Percentiles rank a stretch among this genome's conserved stretches.
Conservation (phyloP, 768 basidiomycete genomes). For the Suillus clintonianus region DNA sequence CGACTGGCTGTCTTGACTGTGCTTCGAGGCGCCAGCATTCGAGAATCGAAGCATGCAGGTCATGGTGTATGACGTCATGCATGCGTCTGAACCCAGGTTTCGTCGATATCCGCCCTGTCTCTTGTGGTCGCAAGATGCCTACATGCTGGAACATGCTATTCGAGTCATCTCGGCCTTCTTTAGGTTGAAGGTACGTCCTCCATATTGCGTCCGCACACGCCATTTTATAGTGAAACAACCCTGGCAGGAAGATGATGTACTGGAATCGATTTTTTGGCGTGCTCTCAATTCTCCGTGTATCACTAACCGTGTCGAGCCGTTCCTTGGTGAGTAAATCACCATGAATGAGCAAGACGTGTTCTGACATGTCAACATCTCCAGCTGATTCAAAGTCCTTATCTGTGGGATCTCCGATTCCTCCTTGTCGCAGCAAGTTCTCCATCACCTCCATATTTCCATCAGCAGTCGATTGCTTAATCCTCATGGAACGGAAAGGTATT, state of each 20-base stretch:
- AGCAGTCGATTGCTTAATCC: constrained; percentile 23
- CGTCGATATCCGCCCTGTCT: constrained; percentile 31
- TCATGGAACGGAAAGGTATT: constrained; percentile 21
- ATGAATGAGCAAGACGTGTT: constrained; percentile 17
- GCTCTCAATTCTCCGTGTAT: constrained; percentile 25
- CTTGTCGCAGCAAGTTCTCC: constrained; percentile 8
- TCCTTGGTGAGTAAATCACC: constrained; percentile 26
- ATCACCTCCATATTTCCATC: constrained; percentile 23
- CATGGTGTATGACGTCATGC: constrained; percentile 34
- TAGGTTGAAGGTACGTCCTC: no score
- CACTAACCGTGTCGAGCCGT: constrained; percentile 8
- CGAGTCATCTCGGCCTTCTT: no score
- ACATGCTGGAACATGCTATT: constrained; percentile 23
- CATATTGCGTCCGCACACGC: no score
- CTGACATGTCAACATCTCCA: constrained; percentile 5
- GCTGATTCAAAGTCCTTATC: not conserved
- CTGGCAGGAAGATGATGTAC: no score
- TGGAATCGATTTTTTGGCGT: no score
- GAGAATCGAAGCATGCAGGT: not conserved
- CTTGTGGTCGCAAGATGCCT: constrained; percentile 25
- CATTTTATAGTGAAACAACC: no score
- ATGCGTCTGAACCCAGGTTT: constrained; percentile 40
- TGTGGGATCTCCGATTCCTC: not conserved
- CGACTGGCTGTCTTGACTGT: not conserved
- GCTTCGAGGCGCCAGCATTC: constrained; percentile 1